phyloP scores from a whole-genome alignment of 176 grass and related monocot genomes.

The Oryza nivara region DNA sequence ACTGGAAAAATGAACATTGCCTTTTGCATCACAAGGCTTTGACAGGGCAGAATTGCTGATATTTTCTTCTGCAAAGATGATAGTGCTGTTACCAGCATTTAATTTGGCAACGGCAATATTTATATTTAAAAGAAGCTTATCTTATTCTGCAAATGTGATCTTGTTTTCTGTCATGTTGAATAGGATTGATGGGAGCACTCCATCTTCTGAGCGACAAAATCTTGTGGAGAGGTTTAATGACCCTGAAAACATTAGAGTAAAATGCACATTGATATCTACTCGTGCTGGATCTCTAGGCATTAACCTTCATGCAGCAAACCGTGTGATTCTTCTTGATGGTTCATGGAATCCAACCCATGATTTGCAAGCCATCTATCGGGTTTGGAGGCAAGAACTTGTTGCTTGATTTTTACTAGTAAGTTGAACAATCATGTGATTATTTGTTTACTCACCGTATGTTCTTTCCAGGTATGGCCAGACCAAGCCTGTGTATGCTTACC shows the following conservation, averaged over 20 bases:
- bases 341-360: conserved; percentile 99
- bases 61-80: not conserved
- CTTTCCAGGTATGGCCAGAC: conserved; percentile 86
- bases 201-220: conserved; percentile 85
- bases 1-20: not conserved
- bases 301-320: conserved; percentile 95
- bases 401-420: not conserved
- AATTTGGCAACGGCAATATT: conserved; percentile 32
- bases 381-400: conserved; percentile 80
- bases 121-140: not conserved
- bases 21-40: not conserved
- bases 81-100: not conserved
- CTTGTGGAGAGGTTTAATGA: conserved; percentile 95
- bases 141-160: conserved; percentile 15
- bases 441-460: conserved; percentile 27
- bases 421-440: conserved; percentile 32
- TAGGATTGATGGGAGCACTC: conserved; percentile 97
- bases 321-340: conserved; percentile 93
- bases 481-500: conserved; percentile 94
- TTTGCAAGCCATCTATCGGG: conserved; percentile 96
- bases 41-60: not conserved
- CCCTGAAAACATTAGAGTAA: conserved; percentile 75
- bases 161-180: conserved; percentile 20
- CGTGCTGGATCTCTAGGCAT: conserved; percentile 98
- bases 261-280: conserved; percentile 95